Evolutionary conservation across 164 flowering plant genomes (phyloP), one percentile per base, ranked within the genome.

Genomic region (Houttuynia cordata): DNA sequence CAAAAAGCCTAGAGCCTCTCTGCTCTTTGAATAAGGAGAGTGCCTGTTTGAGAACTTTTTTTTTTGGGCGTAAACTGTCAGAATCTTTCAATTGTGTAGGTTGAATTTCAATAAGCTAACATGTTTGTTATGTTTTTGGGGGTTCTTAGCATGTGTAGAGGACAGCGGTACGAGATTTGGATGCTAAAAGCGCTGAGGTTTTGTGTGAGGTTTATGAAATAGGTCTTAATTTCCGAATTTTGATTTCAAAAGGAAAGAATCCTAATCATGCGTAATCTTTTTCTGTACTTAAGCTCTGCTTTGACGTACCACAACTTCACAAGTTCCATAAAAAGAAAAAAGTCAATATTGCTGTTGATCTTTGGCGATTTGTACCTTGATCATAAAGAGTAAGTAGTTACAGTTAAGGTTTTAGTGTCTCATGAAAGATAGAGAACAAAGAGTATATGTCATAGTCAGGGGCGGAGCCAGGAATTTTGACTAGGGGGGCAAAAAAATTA

Each of bases 261-360:
- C 7, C 56, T 53, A 20, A 53, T 53, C 22, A 19, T 18, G 20
- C 1, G 17, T 2, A 2, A 18, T 53, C 24, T 18, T 39, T 53
- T 50, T 6, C 49, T 42, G 24, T 24, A n/a, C 64, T 61, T 23
- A 84, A 89, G 97, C 96, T 93, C 39, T 81, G 96, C 18, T 93
- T 56, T 63, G 91, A 90, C 67, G 83, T 93, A 22, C 97, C 92
- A 0, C 81, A 83, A 61, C 72, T 85, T 10, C 88, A 93, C 81
- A 90, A 90, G 64, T 90, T 88, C 70, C 99, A 93, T 63, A 88
- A 86, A 85, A 88, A 85, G 76, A 93, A 80, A 70, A 93, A 86
- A 68, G 92, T 93, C 60, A 91, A 93, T 66, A 75, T 93, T 70
- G 90, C 94, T 4, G 97, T 93, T 24, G 98, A 89, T 67, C 83